A percentile compares a stretch with the other conserved stretches of the same genome.
phyloP scores from a whole-genome alignment of 768 basidiomycete species.

The Hirschioporus abietinus region DNA sequence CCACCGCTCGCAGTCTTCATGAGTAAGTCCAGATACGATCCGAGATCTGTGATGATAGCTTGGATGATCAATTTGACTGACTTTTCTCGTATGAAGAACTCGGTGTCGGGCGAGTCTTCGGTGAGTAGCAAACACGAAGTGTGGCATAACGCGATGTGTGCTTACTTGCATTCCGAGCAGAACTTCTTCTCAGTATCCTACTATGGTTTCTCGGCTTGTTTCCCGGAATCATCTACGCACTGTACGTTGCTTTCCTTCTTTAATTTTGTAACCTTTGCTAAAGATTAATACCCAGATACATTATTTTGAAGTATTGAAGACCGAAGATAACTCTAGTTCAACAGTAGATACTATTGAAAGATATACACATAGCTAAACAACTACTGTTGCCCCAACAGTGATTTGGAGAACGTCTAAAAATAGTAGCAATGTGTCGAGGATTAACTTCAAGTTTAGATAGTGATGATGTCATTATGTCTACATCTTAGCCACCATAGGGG shows the following conservation, averaged over 20 bases:
- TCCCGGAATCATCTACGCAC: conserved; percentile 39
- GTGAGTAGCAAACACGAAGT: neutral
- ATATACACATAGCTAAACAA: neutral
- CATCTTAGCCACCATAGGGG: no score
- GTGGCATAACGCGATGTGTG: no score
- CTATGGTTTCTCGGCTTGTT: conserved; percentile 42
- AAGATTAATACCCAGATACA: neutral
- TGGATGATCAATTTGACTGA: neutral
- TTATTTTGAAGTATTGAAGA: neutral
- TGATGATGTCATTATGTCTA: neutral
- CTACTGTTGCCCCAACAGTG: neutral
- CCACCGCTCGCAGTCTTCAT: neutral
- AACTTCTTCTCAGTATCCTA: conserved; percentile 33
- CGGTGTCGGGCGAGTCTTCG: neutral
- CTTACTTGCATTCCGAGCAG: conserved; percentile 13
- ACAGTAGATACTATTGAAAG: neutral
- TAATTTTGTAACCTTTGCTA: neutral
- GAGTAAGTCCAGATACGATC: neutral
- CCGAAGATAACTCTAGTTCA: neutral
- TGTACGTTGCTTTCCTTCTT: conserved; percentile 19
- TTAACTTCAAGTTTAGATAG: neutral
- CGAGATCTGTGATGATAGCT: neutral
- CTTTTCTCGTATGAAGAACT: neutral
- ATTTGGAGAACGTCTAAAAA: neutral
- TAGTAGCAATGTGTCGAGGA: no score